A percentile compares a stretch with the other conserved stretches of the same genome.
Evolutionary conservation across 345 rosid genomes (phyloP).

Genomic region (Cardamine chenopodiifolia): DNA sequence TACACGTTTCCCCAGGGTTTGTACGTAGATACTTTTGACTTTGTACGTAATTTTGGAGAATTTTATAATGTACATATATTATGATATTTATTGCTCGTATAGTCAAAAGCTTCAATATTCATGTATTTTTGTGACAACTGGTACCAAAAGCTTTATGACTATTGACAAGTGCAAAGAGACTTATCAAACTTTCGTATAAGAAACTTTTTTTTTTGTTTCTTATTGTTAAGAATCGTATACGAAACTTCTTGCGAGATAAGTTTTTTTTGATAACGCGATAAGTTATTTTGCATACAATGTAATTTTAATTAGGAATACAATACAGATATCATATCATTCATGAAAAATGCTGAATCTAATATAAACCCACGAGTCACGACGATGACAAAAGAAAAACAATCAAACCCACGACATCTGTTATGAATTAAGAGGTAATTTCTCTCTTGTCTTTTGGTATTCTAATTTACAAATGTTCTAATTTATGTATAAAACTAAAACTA

Average conservation of each 20-base stretch:
- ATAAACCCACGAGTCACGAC: background rate
- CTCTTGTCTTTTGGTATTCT: background rate
- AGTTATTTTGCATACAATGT: background rate
- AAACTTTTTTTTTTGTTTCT: background rate
- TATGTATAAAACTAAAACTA: background rate
- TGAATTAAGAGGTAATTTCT: background rate
- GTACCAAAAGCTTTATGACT: background rate
- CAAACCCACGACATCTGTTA: background rate
- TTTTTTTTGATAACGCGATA: no score
- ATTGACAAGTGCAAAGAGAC: slow-evolving; percentile 11
- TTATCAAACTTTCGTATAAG: background rate
- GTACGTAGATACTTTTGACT: slow-evolving; percentile 22
- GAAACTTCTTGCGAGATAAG: background rate
- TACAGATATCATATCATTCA: background rate
- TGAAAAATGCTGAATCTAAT: background rate
- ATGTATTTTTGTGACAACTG: slow-evolving; percentile 6
- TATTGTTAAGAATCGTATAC: background rate
- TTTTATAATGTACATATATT: background rate
- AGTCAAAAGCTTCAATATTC: slow-evolving; percentile 20
- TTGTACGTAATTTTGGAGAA: background rate
- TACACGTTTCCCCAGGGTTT: background rate
- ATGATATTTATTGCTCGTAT: slow-evolving; percentile 13
- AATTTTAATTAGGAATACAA: background rate
- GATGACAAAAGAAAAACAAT: background rate
- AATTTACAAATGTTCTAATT: background rate